Evolutionary conservation across 805 yeast genomes (phyloP).

Genomic region (Teunomyces gatunensis): DNA sequence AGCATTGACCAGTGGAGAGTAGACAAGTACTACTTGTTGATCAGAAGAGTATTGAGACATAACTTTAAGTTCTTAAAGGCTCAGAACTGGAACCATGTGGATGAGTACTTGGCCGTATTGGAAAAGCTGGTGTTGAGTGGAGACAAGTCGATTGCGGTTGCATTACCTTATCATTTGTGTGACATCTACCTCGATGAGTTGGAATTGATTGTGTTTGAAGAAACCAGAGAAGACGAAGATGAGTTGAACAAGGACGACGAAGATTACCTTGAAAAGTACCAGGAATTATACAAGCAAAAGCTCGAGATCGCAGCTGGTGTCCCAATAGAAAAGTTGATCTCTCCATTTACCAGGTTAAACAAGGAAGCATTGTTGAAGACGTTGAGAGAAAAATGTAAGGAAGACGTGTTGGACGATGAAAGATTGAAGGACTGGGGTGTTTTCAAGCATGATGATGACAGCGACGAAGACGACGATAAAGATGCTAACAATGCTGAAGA

Average conservation of each 20-base stretch:
- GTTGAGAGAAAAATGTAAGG: slow-evolving; percentile 59
- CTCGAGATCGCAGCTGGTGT: slow-evolving; percentile 36
- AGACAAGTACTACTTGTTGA: slow-evolving; percentile 79
- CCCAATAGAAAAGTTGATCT: slow-evolving; percentile 55
- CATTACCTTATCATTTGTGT: slow-evolving; percentile 78
- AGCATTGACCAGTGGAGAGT: slow-evolving; percentile 79
- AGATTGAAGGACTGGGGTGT: slow-evolving; percentile 68
- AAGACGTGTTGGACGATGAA: slow-evolving; percentile 63
- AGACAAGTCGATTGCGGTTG: slow-evolving; percentile 59
- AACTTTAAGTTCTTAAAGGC: slow-evolving; percentile 54
- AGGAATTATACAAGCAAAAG: slow-evolving; percentile 26
- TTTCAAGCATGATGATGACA: slow-evolving; percentile 24
- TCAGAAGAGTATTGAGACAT: slow-evolving; percentile 72
- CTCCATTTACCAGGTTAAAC: slow-evolving; percentile 57
- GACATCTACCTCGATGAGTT: slow-evolving; percentile 86
- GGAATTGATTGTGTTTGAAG: slow-evolving; percentile 59
- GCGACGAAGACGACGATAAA: slow-evolving; percentile 19
- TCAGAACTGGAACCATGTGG: slow-evolving; percentile 62
- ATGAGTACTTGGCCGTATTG: slow-evolving; percentile 43
- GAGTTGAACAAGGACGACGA: slow-evolving; percentile 29
- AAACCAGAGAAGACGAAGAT: slow-evolving; percentile 40
- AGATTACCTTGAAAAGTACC: slow-evolving; percentile 28
- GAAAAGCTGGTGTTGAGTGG: slow-evolving; percentile 53
- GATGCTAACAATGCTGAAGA: slow-evolving; percentile 9
- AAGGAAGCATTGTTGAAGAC: slow-evolving; percentile 55